Evolutionary conservation across 2,329 filamentous ascomycete genomes (phyloP), one percentile per base, ranked within the genome.

Genomic region (Aspergillus sp.): DNA sequence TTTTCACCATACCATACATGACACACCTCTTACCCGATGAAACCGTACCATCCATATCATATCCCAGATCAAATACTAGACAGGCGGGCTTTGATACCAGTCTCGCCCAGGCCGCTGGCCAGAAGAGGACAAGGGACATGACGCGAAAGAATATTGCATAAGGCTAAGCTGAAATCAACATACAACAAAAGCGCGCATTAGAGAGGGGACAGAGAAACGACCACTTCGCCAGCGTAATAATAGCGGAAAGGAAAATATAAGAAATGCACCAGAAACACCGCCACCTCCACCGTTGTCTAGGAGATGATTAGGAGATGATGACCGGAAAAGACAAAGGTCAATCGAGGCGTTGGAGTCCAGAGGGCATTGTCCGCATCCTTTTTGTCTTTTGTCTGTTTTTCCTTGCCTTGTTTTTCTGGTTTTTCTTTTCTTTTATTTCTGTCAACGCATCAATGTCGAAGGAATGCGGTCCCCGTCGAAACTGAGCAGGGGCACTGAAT

Each of bases 231-330:
- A 44, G 48, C 42, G 40, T 48, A 47, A 48, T 37, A 49, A 51
- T 34, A 33, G 26, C 34, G 28, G 29, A 35, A 26, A 24, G 31
- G 35, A 35, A 40, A 32, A 19, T 25, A 35, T 10, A 27, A 7
- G 30, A 45, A 46, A 44, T 52, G 52, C 55, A 57, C 55, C 55
- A 50, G 44, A 42, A 57, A 59, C 55, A 58, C 55, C 54, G 47
- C 49, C 45, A 48, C 52, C 46, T 55, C 52, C 50, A 48, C 52
- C 45, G 47, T 46, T 43, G 43, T 57, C 53, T 55, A 55, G 53
- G 44, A 47, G 39, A 47, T 43, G 41, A 43, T 42, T 54, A 54
- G 55, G 43, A 52, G 48, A 51, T 45, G 42, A 48, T 39, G 35
- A 42, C 45, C 31, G 41, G 43, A 44, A 44, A 37, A 45, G 41